Evolutionary conservation across 75 land plant species (phyloP).

Genomic region (Sequoia sempervirens): DNA sequence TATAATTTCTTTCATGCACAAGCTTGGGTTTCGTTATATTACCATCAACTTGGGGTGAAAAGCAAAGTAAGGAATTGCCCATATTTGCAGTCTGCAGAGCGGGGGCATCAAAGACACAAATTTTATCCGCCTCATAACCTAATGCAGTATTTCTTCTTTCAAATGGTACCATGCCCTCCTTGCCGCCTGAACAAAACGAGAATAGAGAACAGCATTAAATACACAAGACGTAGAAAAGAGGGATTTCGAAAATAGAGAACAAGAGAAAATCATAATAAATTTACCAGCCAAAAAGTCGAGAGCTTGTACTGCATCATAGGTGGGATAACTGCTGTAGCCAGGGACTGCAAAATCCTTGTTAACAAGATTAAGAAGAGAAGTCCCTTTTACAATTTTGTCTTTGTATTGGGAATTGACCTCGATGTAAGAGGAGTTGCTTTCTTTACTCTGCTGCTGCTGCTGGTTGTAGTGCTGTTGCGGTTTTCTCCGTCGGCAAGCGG

Average conservation of each 20-base stretch:
- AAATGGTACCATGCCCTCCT: neutral
- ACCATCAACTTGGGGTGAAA: neutral
- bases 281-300: neutral
- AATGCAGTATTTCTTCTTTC: neutral
- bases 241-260: neutral
- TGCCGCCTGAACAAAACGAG: neutral
- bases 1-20: neutral
- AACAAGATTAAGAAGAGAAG: neutral
- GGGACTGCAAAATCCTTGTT: neutral
- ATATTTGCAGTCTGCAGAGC: neutral
- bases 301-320: conserved; percentile 2
- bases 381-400: neutral
- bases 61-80: neutral
- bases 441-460: neutral
- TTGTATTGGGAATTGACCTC: conserved; percentile 6
- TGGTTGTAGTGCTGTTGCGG: neutral
- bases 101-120: neutral
- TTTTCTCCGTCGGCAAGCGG: conserved; percentile 23
- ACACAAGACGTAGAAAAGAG: neutral
- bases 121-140: neutral
- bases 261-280: neutral
- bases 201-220: neutral
- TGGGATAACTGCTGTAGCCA: neutral
- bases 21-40: neutral
- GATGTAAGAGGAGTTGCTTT: neutral